Conservation (phyloP, 2,329 filamentous ascomycete genomes). For the Clonostachys sp. region DNA sequence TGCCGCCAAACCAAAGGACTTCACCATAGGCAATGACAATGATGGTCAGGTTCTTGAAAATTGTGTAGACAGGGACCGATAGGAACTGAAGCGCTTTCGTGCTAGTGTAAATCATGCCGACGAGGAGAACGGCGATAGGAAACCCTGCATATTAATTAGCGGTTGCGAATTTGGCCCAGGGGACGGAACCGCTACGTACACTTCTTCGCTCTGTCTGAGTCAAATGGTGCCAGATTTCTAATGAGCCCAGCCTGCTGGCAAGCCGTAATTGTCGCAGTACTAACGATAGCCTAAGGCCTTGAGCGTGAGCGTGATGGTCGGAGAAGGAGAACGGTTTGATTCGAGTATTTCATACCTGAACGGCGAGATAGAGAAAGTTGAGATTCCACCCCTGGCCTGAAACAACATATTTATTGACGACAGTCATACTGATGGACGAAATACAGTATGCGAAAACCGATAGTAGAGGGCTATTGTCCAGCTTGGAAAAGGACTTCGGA, state of each 20-base stretch:
- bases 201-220: conserved; percentile 83
- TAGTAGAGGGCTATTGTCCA: conserved; percentile 72
- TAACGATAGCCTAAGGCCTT: conserved; percentile 70
- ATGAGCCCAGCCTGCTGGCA: conserved; percentile 83
- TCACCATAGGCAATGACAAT: conserved; percentile 98
- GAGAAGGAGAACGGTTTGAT: too few relatives aligned
- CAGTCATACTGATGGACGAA: conserved; percentile 98
- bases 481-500: conserved; percentile 32
- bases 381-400: conserved; percentile 90
- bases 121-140: conserved; percentile 88
- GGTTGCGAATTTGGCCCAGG: conserved; percentile 8
- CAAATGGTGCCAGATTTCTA: conserved; percentile 76
- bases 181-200: conserved; percentile 50
- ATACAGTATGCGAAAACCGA: conserved; percentile 89
- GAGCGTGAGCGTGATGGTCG: not conserved
- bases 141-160: conserved; percentile 64
- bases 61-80: conserved; percentile 97
- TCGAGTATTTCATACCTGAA: conserved; percentile 65
- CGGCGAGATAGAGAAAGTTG: conserved; percentile 88
- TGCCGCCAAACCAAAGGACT: conserved; percentile 96
- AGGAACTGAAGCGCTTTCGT: conserved; percentile 95
- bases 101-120: conserved; percentile 98
- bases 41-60: conserved; percentile 99
- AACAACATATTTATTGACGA: conserved; percentile 99
- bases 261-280: conserved; percentile 75